Percentiles rank a stretch among this genome's conserved stretches.
phyloP scores from a whole-genome alignment of 2,329 filamentous ascomycete species.

The Fusarium brachygibbosum region DNA sequence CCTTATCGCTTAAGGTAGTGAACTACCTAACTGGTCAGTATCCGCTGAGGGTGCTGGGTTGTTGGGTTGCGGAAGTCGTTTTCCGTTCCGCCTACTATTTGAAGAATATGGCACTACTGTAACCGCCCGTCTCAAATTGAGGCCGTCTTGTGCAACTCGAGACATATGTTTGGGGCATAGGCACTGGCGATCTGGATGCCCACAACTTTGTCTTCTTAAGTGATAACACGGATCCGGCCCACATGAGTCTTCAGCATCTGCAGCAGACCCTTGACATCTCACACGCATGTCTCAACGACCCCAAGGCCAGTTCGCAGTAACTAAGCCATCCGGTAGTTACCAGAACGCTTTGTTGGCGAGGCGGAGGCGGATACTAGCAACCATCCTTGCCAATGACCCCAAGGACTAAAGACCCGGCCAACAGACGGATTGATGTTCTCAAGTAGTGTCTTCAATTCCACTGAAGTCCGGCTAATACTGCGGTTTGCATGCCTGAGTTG shows the following conservation, averaged over 20 bases:
- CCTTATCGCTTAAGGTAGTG: background rate
- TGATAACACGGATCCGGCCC: background rate
- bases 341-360: too few relatives aligned
- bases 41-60: background rate
- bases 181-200: background rate
- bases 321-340: background rate
- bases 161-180: background rate
- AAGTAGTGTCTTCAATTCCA: background rate
- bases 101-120: background rate
- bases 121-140: background rate
- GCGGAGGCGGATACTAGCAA: background rate
- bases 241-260: background rate
- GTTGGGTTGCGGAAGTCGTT: slow-evolving; percentile 1
- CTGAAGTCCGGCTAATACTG: background rate
- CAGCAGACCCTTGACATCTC: background rate
- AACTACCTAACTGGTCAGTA: background rate
- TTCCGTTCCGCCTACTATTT: background rate
- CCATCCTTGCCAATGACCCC: background rate
- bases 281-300: background rate
- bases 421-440: background rate
- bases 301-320: background rate
- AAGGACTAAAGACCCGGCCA: background rate
- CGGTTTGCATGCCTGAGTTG: too few relatives aligned
- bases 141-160: background rate
- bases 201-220: background rate